Conservation (phyloP, 768 basidiomycete genomes). For the Kwoniella bestiolae region DNA sequence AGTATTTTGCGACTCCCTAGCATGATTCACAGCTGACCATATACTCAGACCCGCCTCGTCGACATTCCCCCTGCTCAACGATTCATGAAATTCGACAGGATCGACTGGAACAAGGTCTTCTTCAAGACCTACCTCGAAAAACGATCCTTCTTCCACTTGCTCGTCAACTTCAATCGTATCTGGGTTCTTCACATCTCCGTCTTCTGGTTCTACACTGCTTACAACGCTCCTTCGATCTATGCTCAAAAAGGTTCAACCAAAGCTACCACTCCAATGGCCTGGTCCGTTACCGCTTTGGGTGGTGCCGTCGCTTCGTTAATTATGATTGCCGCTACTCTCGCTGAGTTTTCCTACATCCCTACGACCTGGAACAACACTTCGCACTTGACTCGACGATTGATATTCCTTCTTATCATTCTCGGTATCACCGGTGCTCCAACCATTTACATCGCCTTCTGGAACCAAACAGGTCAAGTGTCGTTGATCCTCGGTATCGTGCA, state of each 20-base stretch:
- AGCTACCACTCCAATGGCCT: conserved; percentile 77
- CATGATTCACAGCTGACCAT: conserved; percentile 9
- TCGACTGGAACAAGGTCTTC: conserved; percentile 95
- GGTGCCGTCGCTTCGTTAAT: conserved; percentile 94
- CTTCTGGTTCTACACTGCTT: conserved; percentile 96
- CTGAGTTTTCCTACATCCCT: conserved; percentile 96
- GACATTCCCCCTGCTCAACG: conserved; percentile 88
- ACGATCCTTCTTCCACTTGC: conserved; percentile 91
- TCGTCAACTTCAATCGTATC: conserved; percentile 99
- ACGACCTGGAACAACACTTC: conserved; percentile 99
- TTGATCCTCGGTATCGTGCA: conserved; percentile 95
- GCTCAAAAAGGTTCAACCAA: conserved; percentile 58
- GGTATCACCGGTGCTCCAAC: conserved; percentile 90
- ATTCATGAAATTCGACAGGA: conserved; percentile 94
- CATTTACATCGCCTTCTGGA: conserved; percentile 88
- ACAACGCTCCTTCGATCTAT: conserved; percentile 88
- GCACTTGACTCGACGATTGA: conserved; percentile 85
- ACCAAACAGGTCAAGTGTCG: conserved; percentile 68
- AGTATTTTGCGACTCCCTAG: conserved; percentile 12
- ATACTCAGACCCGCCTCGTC: conserved; percentile 78
- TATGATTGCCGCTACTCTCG: conserved; percentile 91
- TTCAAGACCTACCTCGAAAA: conserved; percentile 99
- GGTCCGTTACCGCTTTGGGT: conserved; percentile 92
- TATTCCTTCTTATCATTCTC: conserved; percentile 88
- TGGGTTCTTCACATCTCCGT: conserved; percentile 97